Conservation (phyloP, 208 protist genomes). For the Angomonas ambiguus region DNA sequence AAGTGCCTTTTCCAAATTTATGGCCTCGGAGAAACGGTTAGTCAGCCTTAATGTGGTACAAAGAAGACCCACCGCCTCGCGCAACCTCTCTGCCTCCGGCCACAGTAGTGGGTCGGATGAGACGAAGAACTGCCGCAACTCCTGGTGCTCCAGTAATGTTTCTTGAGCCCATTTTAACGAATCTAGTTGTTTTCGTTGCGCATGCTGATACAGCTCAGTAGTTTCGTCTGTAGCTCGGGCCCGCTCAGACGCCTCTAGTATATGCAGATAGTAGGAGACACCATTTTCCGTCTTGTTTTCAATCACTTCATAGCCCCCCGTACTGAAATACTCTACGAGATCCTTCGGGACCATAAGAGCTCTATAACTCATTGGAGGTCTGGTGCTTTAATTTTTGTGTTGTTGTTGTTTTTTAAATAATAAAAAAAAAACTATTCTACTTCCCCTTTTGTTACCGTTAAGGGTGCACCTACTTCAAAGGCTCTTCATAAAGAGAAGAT, state of each 20-base stretch:
- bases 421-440: neutral
- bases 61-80: conserved; percentile 37
- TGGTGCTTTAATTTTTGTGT: too few species aligned
- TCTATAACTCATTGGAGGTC: neutral
- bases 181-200: conserved; percentile 29
- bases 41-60: conserved; percentile 41
- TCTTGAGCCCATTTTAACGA: conserved; percentile 56
- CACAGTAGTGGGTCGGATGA: conserved; percentile 39
- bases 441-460: too few species aligned
- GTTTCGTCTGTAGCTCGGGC: neutral
- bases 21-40: conserved; percentile 16
- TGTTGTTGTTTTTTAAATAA: neutral
- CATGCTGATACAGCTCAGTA: too few species aligned
- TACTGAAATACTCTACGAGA: conserved; percentile 27
- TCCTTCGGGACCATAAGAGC: conserved; percentile 28
- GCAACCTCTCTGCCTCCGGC: conserved; percentile 39
- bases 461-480: too few species aligned
- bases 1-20: conserved; percentile 26
- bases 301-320: conserved; percentile 52
- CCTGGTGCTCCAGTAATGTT: conserved; percentile 36
- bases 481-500: neutral
- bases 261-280: conserved; percentile 44
- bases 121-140: conserved; percentile 40
- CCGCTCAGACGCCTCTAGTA: conserved; percentile 68
- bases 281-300: conserved; percentile 24